Evolutionary conservation across 2,329 filamentous ascomycete species (phyloP), one percentile per base, ranked within the genome.

Genomic region (Diaporthe ilicicola): DNA sequence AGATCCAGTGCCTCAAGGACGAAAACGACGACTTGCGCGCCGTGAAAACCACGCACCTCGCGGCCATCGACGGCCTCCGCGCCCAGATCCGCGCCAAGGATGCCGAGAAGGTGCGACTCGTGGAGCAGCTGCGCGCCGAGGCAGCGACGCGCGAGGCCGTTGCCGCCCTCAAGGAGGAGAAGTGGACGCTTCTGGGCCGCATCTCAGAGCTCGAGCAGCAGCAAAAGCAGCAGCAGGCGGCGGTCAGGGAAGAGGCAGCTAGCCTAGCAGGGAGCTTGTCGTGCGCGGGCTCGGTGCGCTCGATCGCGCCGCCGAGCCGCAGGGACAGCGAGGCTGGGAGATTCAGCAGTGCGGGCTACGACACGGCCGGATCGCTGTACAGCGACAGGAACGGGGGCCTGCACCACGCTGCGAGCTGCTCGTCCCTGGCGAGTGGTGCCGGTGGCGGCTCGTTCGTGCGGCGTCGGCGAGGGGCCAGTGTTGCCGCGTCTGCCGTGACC

Each of bases 81-180:
- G 24, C 24, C 42, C 61, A 65, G 64, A 46, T 68, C 5, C 68
- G 64, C 5, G 56, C 29, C 48, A 70, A 22, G 24, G 68, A 72
- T 15, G 50, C 27, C 3, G 71, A 70, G 55, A 62, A 69, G 29
- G 39, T 44, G 10, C 51, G 32, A 22, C 15, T 61, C 3, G 50
- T 53, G 15, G 71, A 71, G 50, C 27, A 68, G 39, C 56, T 66
- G 39, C 46, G 64, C 27, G 71, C 42, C 6, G 71, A 72, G 42
- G 54, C 61, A 22, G 15, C 64, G 27, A 42, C 37, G 50, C n/a
- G n/a, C n/a, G n/a, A n/a, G n/a, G n/a, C n/a, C n/a, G n/a, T n/a
- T n/a, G n/a, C n/a, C n/a, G n/a, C n/a, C n/a, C 64, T 72, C 32
- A 29, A 55, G 48, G 64, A 62, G 42, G 68, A 71, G 22, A 72